A percentile compares a stretch with the other conserved stretches of the same genome.
These are phyloP conservation scores for Pestalotiopsis sp. DNA, from an alignment of 2,329 filamentous ascomycete species.

Conservation along the genomic window DNA sequence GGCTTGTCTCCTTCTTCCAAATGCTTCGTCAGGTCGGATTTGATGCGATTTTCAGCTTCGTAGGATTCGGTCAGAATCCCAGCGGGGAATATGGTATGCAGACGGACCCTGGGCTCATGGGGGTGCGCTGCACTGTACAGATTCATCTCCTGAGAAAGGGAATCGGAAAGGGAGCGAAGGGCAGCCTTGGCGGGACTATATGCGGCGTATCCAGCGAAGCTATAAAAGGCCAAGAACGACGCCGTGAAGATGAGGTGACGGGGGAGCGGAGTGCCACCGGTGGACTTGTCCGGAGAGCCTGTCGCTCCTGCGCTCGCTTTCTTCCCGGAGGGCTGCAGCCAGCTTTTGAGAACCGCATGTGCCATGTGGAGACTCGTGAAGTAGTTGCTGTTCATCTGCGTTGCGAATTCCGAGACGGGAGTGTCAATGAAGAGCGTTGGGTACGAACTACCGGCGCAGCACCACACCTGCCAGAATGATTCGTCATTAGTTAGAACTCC, in stretches of 20 bases:
- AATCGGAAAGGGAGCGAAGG: constrained; percentile 66
- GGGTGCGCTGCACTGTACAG: constrained; percentile 36
- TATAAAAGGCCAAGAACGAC: constrained; percentile 63
- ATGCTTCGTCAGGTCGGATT: constrained; percentile 19
- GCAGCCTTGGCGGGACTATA: constrained; percentile 72
- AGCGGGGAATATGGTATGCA: constrained; percentile 69
- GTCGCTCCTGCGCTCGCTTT: background rate
- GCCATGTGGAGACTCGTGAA: constrained; percentile 42
- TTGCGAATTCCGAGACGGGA: constrained; percentile 32
- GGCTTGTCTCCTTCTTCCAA: constrained; percentile 16
- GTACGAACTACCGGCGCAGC: constrained; percentile 66
- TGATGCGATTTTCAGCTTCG: constrained; percentile 23
- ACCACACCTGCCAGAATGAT: constrained; percentile 52
- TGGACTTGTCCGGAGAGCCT: background rate
- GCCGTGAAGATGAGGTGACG: constrained; percentile 72
- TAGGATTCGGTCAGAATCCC: constrained; percentile 63
- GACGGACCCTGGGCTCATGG: constrained; percentile 43
- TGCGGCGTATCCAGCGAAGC: constrained; percentile 65
- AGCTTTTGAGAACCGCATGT: constrained; percentile 34
- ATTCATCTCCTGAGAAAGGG: constrained; percentile 61
- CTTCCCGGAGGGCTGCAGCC: constrained; percentile 23
- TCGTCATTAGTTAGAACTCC: background rate
- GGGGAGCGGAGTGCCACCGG: background rate
- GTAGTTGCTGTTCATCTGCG: constrained; percentile 44
- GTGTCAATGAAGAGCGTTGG: constrained; percentile 42